Conservation (phyloP, 768 basidiomycete species). For the Candolleomyces aberdarensis region DNA sequence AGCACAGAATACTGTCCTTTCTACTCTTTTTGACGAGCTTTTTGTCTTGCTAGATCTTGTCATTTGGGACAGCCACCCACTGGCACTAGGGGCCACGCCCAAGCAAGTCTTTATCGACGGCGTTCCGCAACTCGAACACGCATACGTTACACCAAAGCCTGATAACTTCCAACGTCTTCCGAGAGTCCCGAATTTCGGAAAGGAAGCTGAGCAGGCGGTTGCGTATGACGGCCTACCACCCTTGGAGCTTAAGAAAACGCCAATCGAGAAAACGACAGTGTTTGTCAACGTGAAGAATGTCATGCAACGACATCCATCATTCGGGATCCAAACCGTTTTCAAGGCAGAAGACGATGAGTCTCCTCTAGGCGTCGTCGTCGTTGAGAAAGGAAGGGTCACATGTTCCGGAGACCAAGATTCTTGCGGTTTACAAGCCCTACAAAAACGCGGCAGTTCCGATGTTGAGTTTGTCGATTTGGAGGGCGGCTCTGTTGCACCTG, state of each 20-base stretch:
- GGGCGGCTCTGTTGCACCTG: constrained; percentile 66
- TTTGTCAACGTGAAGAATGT: constrained; percentile 65
- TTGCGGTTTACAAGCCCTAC: constrained; percentile 17
- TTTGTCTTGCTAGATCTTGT: constrained; percentile 55
- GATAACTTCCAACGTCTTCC: constrained; percentile 43
- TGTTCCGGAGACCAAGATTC: constrained; percentile 40
- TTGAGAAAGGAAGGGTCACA: constrained; percentile 43
- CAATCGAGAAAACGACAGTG: constrained; percentile 38
- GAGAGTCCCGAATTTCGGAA: constrained; percentile 65
- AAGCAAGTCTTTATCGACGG: constrained; percentile 90
- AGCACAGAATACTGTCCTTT: constrained; percentile 39
- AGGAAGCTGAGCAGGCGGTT: constrained; percentile 60
- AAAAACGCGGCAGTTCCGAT: constrained; percentile 11
- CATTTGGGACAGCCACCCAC: constrained; percentile 82
- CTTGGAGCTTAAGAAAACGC: constrained; percentile 40
- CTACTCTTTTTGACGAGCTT: not conserved
- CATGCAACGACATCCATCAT: constrained; percentile 25
- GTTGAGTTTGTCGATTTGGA: constrained; percentile 56
- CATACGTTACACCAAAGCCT: constrained; percentile 52
- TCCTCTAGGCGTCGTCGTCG: constrained; percentile 34
- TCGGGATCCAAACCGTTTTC: constrained; percentile 28
- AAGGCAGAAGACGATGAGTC: constrained; percentile 15
- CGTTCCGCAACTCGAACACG: constrained; percentile 61
- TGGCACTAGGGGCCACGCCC: constrained; percentile 84
- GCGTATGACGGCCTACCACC: constrained; percentile 75